These are phyloP conservation scores for Adenanthera pavonina DNA, from an alignment of 306 rosid species.

Conservation along the genomic window DNA sequence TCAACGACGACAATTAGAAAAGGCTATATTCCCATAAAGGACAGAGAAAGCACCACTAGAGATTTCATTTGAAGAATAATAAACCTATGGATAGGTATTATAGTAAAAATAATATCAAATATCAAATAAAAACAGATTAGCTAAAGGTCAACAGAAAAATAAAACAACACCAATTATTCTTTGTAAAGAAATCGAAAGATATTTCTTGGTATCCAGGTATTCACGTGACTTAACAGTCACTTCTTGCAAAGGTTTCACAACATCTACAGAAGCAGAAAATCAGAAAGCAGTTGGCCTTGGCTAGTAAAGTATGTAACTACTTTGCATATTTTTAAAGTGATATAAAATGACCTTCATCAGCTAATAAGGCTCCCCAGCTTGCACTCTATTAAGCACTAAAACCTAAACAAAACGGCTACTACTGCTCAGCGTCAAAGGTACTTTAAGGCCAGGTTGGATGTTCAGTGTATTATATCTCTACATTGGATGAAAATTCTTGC, in stretches of 20 bases:
- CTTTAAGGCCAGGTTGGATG: slow-evolving; percentile 13
- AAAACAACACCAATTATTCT: background rate
- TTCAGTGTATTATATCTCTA: slow-evolving; percentile 3
- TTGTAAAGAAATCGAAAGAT: background rate
- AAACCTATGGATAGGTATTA: background rate
- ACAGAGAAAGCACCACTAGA: background rate
- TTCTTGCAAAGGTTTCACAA: background rate
- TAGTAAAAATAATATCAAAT: slow-evolving; percentile 9
- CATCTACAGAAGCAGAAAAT: background rate
- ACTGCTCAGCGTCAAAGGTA: background rate
- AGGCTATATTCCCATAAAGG: background rate
- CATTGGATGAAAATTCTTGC: background rate
- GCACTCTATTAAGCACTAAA: background rate
- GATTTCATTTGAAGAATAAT: background rate
- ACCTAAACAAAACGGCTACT: slow-evolving; percentile 15
- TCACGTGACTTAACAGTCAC: slow-evolving; percentile 12
- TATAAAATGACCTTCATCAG: slow-evolving; percentile 8
- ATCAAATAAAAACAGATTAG: background rate
- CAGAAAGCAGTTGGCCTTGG: background rate
- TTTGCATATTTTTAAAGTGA: background rate
- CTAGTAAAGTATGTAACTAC: background rate
- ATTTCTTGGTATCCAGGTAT: slow-evolving; percentile 1
- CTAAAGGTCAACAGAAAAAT: background rate
- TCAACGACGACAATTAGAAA: slow-evolving; percentile 21
- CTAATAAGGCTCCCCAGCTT: slow-evolving; percentile 1